Percentiles rank a stretch among this genome's conserved stretches.
Conservation (phyloP, 2,329 filamentous ascomycete species). For the Fusarium xylarioides region DNA sequence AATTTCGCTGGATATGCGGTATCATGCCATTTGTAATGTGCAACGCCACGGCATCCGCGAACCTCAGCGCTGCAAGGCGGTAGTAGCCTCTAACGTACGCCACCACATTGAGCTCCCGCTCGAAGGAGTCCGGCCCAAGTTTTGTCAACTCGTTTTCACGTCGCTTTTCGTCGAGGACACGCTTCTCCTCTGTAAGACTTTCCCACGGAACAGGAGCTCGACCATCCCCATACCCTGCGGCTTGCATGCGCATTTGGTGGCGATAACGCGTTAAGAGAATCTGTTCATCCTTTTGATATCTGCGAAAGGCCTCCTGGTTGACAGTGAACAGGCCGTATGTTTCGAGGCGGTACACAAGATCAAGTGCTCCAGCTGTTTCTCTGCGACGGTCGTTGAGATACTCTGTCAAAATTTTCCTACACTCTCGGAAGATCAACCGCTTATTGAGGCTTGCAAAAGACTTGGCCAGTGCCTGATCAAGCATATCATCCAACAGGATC, state of each 20-base stretch:
- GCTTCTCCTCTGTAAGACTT: slow-evolving; percentile 59
- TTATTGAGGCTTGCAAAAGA: slow-evolving; percentile 59
- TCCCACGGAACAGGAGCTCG: slow-evolving; percentile 52
- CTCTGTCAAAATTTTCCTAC: slow-evolving; percentile 51
- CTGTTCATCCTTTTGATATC: slow-evolving; percentile 57
- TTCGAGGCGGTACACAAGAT: slow-evolving; percentile 62
- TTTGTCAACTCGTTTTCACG: slow-evolving; percentile 55
- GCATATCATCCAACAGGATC: slow-evolving; percentile 55
- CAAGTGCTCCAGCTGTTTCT: slow-evolving; percentile 50
- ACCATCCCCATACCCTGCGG: slow-evolving; percentile 44
- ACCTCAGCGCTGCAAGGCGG: slow-evolving; percentile 69
- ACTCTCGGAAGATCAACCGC: slow-evolving; percentile 60
- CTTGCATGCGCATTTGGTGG: slow-evolving; percentile 59
- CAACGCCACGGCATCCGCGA: slow-evolving; percentile 65
- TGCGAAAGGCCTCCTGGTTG: slow-evolving; percentile 58
- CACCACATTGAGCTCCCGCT: slow-evolving; percentile 68
- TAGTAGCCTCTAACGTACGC: slow-evolving; percentile 75
- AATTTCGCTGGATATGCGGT: slow-evolving; percentile 52
- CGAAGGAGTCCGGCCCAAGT: slow-evolving; percentile 67
- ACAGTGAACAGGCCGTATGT: slow-evolving; percentile 65
- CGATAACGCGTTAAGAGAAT: slow-evolving; percentile 57
- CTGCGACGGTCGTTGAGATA: slow-evolving; percentile 55
- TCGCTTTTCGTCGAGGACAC: slow-evolving; percentile 53
- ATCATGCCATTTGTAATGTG: slow-evolving; percentile 60
- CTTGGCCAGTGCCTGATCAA: slow-evolving; percentile 57